Evolutionary conservation across 768 basidiomycete genomes (phyloP).

Genomic region (Strobilomyces confusus): DNA sequence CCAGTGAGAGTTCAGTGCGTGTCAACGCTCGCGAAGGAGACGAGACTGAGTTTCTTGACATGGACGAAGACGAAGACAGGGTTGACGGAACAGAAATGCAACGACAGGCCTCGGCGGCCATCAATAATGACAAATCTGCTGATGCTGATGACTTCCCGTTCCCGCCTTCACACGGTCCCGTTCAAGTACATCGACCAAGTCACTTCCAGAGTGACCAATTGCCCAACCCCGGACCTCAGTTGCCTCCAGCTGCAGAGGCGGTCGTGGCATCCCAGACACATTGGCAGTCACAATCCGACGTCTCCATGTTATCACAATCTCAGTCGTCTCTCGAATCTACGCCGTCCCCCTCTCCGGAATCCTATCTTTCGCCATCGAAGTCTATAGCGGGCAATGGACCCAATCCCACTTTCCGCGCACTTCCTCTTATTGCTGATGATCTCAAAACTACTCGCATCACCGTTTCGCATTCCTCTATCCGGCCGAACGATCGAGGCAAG

Average conservation of each 20-base stretch:
- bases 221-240: conserved; percentile 17
- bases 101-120: conserved; percentile 2
- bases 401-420: conserved; percentile 58
- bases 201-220: conserved; percentile 8
- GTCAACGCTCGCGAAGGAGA: conserved; percentile 22
- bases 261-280: conserved; percentile 19
- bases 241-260: conserved; percentile 12
- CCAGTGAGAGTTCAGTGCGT: conserved; percentile 8
- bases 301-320: conserved; percentile 21
- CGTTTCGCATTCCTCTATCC: conserved; percentile 80
- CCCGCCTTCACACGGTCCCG: conserved; percentile 34
- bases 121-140: conserved; percentile 31
- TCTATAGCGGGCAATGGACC: conserved; percentile 23
- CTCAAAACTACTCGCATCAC: conserved; percentile 66
- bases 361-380: conserved; percentile 28
- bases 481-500: conserved; percentile 85
- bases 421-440: conserved; percentile 66
- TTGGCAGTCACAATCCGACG: conserved; percentile 22
- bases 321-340: conserved; percentile 21
- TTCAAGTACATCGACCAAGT: conserved; percentile 6
- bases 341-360: conserved; percentile 26
- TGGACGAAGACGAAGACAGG: conserved; percentile 39
- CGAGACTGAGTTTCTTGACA: conserved; percentile 61
- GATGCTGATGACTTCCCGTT: conserved; percentile 51
- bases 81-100: conserved; percentile 14